These are phyloP conservation scores for Hypoxylon fuscum DNA, from an alignment of 495 filamentous ascomycete genomes.

Conservation along the genomic window DNA sequence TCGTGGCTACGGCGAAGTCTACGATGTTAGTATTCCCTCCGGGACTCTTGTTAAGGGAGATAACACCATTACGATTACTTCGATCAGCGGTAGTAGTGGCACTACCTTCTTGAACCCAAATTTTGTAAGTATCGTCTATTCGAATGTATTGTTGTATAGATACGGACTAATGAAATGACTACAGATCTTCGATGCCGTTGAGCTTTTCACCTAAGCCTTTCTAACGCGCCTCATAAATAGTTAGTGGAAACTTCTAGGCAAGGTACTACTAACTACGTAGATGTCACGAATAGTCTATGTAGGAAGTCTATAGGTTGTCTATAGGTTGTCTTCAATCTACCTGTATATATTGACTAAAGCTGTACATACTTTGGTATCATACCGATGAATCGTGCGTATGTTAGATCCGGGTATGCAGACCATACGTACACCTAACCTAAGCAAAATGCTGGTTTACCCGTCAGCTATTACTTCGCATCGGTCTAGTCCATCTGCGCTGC, in stretches of 20 bases:
- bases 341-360: no score
- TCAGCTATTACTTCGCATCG: no score
- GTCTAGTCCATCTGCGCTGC: no score
- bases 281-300: not conserved
- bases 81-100: constrained; percentile 67
- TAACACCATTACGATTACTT: constrained; percentile 71
- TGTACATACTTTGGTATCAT: no score
- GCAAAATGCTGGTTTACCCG: not conserved
- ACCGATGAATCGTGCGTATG: no score
- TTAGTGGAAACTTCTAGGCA: not conserved
- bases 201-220: constrained; percentile 56
- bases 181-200: constrained; percentile 66
- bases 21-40: constrained; percentile 63
- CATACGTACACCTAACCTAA: no score
- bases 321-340: not conserved
- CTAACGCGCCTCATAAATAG: not conserved
- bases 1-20: constrained; percentile 68
- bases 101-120: constrained; percentile 65
- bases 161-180: not conserved
- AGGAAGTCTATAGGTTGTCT: not conserved
- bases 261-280: not conserved
- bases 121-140: constrained; percentile 57
- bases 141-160: not conserved
- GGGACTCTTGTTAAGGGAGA: constrained; percentile 64
- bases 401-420: no score